These are phyloP conservation scores for Pulveroboletus sp. DNA, from an alignment of 768 basidiomycete species.

Conservation along the genomic window DNA sequence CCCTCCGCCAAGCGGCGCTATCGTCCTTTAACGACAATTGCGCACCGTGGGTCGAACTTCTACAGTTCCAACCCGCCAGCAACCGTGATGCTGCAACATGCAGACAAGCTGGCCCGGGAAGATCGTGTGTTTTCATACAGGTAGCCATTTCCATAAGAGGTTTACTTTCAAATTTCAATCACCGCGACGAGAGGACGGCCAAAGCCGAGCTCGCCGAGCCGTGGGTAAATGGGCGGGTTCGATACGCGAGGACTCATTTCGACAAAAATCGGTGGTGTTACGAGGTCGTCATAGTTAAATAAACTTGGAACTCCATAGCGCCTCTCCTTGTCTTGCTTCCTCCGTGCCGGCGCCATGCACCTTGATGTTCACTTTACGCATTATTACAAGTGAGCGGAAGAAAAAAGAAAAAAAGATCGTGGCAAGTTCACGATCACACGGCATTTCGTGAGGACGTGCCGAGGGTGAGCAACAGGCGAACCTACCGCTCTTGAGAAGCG, in stretches of 20 bases:
- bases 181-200: too few relatives aligned
- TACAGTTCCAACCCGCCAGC: too few relatives aligned
- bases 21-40: too few relatives aligned
- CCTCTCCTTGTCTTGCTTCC: conserved; percentile 49
- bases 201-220: too few relatives aligned
- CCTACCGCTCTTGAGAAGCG: conserved; percentile 50
- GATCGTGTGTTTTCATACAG: too few relatives aligned
- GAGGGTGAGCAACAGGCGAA: not conserved
- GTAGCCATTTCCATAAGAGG: too few relatives aligned
- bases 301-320: conserved; percentile 52
- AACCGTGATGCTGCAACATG: too few relatives aligned
- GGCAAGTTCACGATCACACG: conserved; percentile 2
- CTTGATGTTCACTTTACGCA: conserved; percentile 40
- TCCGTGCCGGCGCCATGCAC: conserved; percentile 47
- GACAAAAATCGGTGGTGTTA: not conserved
- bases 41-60: too few relatives aligned
- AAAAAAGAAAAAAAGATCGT: not conserved
- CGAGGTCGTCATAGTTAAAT: conserved; percentile 25
- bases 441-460: conserved; percentile 1
- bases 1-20: too few relatives aligned
- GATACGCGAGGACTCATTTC: not conserved
- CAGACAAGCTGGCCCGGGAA: too few relatives aligned
- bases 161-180: too few relatives aligned
- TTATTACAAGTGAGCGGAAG: not conserved
- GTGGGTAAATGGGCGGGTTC: too few relatives aligned